Evolutionary conservation across 2,329 filamentous ascomycete species (phyloP).

Genomic region (Colletotrichum sublineola): DNA sequence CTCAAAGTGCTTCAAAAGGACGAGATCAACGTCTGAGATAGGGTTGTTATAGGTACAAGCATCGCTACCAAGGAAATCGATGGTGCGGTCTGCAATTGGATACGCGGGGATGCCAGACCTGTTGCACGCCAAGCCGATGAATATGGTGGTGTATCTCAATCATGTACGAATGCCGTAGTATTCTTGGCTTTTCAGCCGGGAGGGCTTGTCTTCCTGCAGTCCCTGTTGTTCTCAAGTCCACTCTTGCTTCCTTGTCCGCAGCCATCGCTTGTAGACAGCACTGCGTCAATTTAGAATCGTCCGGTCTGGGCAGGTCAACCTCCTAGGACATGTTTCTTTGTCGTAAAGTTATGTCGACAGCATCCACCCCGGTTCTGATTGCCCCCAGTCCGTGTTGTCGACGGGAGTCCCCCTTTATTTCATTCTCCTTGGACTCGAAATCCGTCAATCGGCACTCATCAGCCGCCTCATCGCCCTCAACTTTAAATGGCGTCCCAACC

Average conservation of each 20-base stretch:
- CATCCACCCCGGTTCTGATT: background rate
- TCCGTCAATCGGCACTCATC: background rate
- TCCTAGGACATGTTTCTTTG: background rate
- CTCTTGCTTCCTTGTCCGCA: background rate
- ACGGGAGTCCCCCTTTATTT: background rate
- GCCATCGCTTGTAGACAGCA: background rate
- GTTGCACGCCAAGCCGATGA: conserved; percentile 2
- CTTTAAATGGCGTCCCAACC: background rate
- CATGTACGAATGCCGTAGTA: background rate
- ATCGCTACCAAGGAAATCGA: background rate
- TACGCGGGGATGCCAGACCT: background rate
- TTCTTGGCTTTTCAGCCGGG: conserved; percentile 4
- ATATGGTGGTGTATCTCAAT: background rate
- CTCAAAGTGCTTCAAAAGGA: conserved; percentile 12
- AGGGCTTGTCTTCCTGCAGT: background rate
- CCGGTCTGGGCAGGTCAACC: background rate
- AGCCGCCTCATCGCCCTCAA: background rate
- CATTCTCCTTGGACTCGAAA: background rate
- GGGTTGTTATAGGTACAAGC: background rate
- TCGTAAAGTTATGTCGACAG: background rate
- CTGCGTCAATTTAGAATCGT: background rate
- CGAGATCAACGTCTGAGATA: conserved; percentile 23
- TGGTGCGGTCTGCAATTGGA: background rate
- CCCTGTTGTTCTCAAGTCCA: background rate
- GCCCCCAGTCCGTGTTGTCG: background rate